Evolutionary conservation across 106 monocot genomes (phyloP), one percentile per base, ranked within the genome.

Genomic region (Dioscorea alata): DNA sequence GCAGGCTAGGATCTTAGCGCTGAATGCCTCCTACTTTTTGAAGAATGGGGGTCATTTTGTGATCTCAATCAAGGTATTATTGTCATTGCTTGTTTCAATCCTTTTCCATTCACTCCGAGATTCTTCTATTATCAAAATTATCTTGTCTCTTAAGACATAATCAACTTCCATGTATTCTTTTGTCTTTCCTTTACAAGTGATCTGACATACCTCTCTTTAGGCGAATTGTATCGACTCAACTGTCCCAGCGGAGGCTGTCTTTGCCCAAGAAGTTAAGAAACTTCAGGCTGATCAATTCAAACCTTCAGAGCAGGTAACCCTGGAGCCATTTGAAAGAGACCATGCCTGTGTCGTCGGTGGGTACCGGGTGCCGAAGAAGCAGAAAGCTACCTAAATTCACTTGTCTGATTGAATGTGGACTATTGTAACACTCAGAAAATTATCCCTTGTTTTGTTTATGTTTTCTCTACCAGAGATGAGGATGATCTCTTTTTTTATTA

Each of bases 171-270:
- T 28, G 28, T 28, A 28, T 28, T 28, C 28, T 28, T 28, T 28
- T 3, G 1, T 28, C 3, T 28, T 42, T 42, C 10, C 42, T 3
- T 42, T 42, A 42, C 42, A 42, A 6, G 0, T 42, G 10, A 42
- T 42, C 42, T 42, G 42, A 42, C 42, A 42, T 10, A 13, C 7
- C 34, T 50, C 35, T 60, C 57, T 34, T 23, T 57, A 97, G 96
- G 96, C 92, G 2, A 97, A 97, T 18, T 97, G 96, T 68, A 92
- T 97, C 0, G 92, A 97, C 70, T 97, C 96, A 1, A 97, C 96
- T 0, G 86, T 89, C 8, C 91, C 96, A 1, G 88, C 92, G 10
- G 96, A 92, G 74, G 89, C 89, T 0, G 96, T 97, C 12, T 97
- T 97, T 73, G 92, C 92, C 0, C 77, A 75, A 49, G 96, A 92